These are phyloP conservation scores for Exserohilum turcica DNA, from an alignment of 2,329 filamentous ascomycete genomes.

Conservation along the genomic window DNA sequence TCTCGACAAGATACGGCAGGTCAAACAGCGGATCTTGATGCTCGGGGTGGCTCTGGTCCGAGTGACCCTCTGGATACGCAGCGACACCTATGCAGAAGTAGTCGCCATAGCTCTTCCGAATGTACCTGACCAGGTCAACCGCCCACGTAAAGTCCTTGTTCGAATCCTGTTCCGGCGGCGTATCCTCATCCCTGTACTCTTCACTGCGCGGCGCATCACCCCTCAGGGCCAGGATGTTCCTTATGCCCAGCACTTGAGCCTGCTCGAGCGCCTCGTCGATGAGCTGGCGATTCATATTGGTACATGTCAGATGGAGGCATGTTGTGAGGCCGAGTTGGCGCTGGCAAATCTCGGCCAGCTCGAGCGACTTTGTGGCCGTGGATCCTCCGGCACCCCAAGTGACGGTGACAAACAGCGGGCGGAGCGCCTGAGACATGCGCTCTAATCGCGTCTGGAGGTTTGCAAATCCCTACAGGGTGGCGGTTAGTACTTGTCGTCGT, in stretches of 20 bases:
- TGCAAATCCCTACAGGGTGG: constrained; percentile 70
- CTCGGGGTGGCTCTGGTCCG: constrained; percentile 87
- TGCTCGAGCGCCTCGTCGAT: constrained; percentile 90
- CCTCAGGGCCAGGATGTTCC: constrained; percentile 89
- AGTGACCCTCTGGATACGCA: constrained; percentile 92
- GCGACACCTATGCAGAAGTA: constrained; percentile 97
- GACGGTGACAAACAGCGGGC: constrained; percentile 93
- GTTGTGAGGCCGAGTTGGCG: constrained; percentile 90
- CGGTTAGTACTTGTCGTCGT: not conserved
- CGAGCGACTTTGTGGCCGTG: constrained; percentile 86
- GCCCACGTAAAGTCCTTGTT: constrained; percentile 87
- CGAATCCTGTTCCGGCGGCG: constrained; percentile 64
- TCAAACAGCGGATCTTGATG: constrained; percentile 69
- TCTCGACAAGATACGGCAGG: constrained; percentile 86
- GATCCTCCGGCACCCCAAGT: constrained; percentile 97
- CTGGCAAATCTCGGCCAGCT: constrained; percentile 94
- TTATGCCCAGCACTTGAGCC: constrained; percentile 85
- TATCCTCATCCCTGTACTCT: constrained; percentile 75
- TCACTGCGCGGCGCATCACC: constrained; percentile 89
- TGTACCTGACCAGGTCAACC: constrained; percentile 86
- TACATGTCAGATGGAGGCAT: constrained; percentile 94
- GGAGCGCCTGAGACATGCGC: constrained; percentile 89
- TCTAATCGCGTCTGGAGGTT: constrained; percentile 92
- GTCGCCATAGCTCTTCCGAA: constrained; percentile 81
- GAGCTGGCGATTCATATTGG: constrained; percentile 88